These are phyloP conservation scores for Collybia mongolica DNA, from an alignment of 768 basidiomycete genomes.

Conservation along the genomic window DNA sequence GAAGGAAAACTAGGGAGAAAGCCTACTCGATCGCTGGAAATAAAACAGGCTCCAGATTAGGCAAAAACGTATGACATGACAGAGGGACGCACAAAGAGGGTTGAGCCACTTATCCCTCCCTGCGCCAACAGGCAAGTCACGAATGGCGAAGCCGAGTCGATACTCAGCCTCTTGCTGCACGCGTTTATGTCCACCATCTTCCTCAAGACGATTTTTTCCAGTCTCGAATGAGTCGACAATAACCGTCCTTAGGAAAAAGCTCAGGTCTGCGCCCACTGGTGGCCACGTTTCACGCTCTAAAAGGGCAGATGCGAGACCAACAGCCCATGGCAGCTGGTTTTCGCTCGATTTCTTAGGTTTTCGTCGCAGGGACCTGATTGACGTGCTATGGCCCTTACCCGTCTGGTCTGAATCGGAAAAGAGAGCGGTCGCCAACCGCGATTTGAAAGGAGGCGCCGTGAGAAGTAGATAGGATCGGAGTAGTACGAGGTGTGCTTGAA, in stretches of 20 bases:
- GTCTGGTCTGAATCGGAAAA: slow-evolving; percentile 65
- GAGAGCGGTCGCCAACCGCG: slow-evolving; percentile 64
- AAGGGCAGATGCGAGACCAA: slow-evolving; percentile 75
- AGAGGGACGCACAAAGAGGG: slow-evolving; percentile 65
- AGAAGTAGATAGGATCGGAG: slow-evolving; percentile 77
- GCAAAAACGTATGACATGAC: neutral
- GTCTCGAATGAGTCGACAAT: slow-evolving; percentile 76
- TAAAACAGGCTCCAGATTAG: neutral
- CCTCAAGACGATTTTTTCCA: slow-evolving; percentile 10
- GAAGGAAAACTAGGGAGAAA: neutral
- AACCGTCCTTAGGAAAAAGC: slow-evolving; percentile 80
- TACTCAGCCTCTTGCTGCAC: slow-evolving; percentile 65
- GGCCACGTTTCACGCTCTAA: slow-evolving; percentile 81
- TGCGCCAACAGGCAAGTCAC: slow-evolving; percentile 63
- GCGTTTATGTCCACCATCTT: slow-evolving; percentile 24
- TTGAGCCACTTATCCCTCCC: slow-evolving; percentile 78
- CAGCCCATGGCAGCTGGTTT: slow-evolving; percentile 44
- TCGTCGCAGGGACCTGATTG: slow-evolving; percentile 31
- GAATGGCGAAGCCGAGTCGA: slow-evolving; percentile 82
- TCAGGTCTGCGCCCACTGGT: slow-evolving; percentile 81
- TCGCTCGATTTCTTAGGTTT: slow-evolving; percentile 24
- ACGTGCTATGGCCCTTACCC: slow-evolving; percentile 29
- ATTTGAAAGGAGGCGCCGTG: slow-evolving; percentile 70
- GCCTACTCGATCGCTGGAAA: slow-evolving; percentile 49
- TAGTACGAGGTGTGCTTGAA: slow-evolving; percentile 64